A percentile compares a stretch with the other conserved stretches of the same genome.
These are phyloP conservation scores for Alternaria sp. DNA, from an alignment of 2,329 filamentous ascomycete species.

Conservation along the genomic window DNA sequence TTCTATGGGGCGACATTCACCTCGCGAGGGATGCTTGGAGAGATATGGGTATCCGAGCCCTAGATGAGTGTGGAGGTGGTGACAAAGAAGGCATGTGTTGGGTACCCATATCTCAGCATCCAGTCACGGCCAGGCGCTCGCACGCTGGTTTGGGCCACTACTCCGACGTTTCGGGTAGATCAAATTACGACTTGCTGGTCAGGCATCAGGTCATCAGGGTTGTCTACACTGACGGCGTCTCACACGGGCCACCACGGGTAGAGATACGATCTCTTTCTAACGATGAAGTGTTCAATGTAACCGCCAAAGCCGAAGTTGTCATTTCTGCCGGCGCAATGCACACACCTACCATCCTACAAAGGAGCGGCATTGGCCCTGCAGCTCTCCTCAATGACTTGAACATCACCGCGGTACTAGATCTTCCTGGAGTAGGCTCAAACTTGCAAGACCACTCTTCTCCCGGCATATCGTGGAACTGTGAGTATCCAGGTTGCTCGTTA, in stretches of 20 bases:
- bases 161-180: conserved; percentile 3
- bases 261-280: conserved; percentile 38
- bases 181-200: conserved; percentile 16
- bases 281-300: not conserved
- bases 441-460: conserved; percentile 61
- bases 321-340: conserved; percentile 56
- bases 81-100: conserved; percentile 10
- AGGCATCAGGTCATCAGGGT: conserved; percentile 7
- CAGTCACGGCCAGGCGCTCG: conserved; percentile 7
- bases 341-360: conserved; percentile 62
- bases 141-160: conserved; percentile 17
- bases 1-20: conserved; percentile 6
- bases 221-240: not conserved
- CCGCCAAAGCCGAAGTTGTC: conserved; percentile 25
- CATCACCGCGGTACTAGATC: conserved; percentile 58
- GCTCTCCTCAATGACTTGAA: conserved; percentile 55
- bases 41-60: conserved; percentile 2
- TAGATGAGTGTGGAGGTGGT: conserved; percentile 7
- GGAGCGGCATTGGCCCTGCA: conserved; percentile 63
- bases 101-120: conserved; percentile 9
- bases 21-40: conserved; percentile 7
- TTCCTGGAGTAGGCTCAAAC: conserved; percentile 67
- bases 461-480: conserved; percentile 3
- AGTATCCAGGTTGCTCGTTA: not conserved
- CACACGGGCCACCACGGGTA: conserved; percentile 2